Base-by-base conservation (phyloP, 2,329 filamentous ascomycete species). In the Colletotrichum sublineola region DNA sequence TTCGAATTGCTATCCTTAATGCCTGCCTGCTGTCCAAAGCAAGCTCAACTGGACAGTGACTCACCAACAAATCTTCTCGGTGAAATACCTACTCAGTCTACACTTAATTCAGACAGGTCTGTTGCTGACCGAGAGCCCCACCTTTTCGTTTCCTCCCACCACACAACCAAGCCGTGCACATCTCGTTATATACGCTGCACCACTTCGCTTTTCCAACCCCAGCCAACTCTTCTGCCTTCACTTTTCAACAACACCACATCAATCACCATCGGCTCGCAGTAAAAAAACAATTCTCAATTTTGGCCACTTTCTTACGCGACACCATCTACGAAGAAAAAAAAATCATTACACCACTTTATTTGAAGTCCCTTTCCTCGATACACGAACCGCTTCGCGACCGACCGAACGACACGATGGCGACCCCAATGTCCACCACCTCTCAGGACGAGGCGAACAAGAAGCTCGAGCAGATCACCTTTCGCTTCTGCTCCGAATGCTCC, bases 401-500 rank as follows among this genome's bases (percentile, higher is more conserved):
- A 40, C 38, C 40, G 20, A 46, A 55, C n/a, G 55, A 31, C 40
- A 76, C 73, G 63, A 91, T 92, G 90, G 86, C 90, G 38, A 87
- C 89, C 14, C 89, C 89, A 42, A 84, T 87, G 74, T 87, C 88
- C 38, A 87, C 84, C 57, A 80, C 80, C 66, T 82, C 83, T 42
- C 78, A 84, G 75, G 84, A 85, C 57, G 82, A 78, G 75, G 79
- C 80, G 63, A 85, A 87, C 77, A 87, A 87, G 78, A 86, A 86
- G 76, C 85, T 86, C 75, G 91, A 96, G 84, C 94, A 97, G 82
- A 95, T 98, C 83, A 95, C 94, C 60, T 99, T 98, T 84, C 93
- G 94, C 79, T 99, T 99, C 88, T 99, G 96, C 87, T 95, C 94
- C 78, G 96, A 99, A 88, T 99, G 96, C 86, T 97, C 95, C 78